Conservation (phyloP, 139 green algal genomes). For the Pycnococcus provasolii region DNA sequence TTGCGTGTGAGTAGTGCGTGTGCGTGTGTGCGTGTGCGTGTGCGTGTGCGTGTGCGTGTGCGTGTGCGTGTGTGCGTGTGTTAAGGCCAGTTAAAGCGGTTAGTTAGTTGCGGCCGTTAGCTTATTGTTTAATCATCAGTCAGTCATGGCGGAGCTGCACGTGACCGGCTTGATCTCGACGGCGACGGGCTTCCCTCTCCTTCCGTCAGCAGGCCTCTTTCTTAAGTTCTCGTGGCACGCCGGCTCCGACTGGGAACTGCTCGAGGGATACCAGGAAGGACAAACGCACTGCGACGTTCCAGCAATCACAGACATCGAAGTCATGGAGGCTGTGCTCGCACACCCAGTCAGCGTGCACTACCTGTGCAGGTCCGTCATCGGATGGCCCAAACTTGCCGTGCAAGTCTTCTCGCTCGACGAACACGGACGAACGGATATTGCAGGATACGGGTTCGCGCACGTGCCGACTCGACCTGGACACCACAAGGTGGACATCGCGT, state of each 20-base stretch:
- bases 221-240: conserved; percentile 58
- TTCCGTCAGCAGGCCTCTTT: conserved; percentile 39
- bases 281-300: conserved; percentile 51
- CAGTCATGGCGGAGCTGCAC: conserved; percentile 60
- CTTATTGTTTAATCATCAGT: too few species aligned
- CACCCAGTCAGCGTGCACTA: conserved; percentile 69
- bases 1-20: too few species aligned
- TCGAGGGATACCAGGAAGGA: conserved; percentile 53
- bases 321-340: conserved; percentile 51
- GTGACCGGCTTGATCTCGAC: conserved; percentile 51
- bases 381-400: conserved; percentile 67
- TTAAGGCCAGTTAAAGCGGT: too few species aligned
- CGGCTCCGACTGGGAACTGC: conserved; percentile 52
- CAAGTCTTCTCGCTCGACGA: conserved; percentile 63
- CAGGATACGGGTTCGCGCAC: conserved; percentile 70
- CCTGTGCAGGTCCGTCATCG: conserved; percentile 29
- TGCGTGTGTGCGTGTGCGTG: too few species aligned
- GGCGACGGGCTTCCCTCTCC: conserved; percentile 42
- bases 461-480: conserved; percentile 53
- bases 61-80: too few species aligned
- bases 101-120: too few species aligned
- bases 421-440: conserved; percentile 54
- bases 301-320: conserved; percentile 18
- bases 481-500: conserved; percentile 50
- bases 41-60: too few species aligned